Conservation (phyloP, 148 eudicot genomes). For the Rhododendron simsii region DNA sequence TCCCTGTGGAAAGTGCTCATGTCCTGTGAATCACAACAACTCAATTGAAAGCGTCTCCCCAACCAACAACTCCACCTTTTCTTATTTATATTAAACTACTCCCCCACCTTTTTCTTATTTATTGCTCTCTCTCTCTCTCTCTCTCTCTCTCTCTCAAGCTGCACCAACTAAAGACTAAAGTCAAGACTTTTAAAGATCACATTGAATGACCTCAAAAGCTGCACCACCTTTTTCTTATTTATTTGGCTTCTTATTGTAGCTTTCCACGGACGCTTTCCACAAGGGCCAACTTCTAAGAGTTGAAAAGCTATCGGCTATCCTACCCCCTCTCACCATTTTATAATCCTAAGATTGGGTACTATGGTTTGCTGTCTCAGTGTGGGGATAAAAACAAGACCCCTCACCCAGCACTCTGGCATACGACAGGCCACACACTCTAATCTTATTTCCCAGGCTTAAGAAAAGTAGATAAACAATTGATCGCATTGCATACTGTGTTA, state of each 20-base stretch:
- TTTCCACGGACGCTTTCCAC: too few relatives aligned
- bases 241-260: neutral
- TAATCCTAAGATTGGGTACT: neutral
- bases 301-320: neutral
- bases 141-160: slow-evolving; percentile 1
- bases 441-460: neutral
- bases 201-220: neutral
- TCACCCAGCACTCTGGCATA: neutral
- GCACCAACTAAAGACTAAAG: neutral
- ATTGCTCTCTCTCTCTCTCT: neutral
- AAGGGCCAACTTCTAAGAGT: neutral
- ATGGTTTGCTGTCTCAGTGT: neutral
- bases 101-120: slow-evolving; percentile 6
- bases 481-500: neutral
- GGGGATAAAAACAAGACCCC: neutral
- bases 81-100: slow-evolving; percentile 10
- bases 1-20: neutral
- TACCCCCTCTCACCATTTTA: neutral
- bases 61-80: neutral
- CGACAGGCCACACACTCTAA: neutral
- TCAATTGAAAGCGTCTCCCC: neutral
- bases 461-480: neutral
- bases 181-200: neutral
- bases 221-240: too few relatives aligned
- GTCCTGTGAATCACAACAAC: slow-evolving; percentile 6